Conservation (phyloP, 2,329 filamentous ascomycete genomes). For the Raffaelea ambrosiae region DNA sequence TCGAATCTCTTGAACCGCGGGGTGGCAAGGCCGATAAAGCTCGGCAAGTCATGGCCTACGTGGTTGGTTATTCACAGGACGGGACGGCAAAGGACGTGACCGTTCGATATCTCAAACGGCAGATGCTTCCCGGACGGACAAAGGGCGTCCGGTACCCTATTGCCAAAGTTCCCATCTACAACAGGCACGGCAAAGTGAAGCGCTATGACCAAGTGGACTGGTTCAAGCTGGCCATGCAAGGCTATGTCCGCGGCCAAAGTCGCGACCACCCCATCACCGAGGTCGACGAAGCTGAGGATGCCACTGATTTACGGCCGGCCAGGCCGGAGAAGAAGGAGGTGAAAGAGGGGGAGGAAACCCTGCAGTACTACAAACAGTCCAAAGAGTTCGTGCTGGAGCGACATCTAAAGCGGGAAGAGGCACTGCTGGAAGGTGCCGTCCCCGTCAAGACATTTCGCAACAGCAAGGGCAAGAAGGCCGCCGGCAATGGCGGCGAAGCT, state of each 20-base stretch:
- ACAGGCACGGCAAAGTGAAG: constrained; percentile 67
- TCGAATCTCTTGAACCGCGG: constrained; percentile 71
- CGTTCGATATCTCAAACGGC: constrained; percentile 76
- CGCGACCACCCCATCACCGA: constrained; percentile 50
- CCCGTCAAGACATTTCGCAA: constrained; percentile 64
- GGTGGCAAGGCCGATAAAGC: constrained; percentile 76
- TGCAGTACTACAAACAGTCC: constrained; percentile 83
- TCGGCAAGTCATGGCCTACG: constrained; percentile 84
- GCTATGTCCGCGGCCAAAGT: constrained; percentile 48
- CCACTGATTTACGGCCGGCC: constrained; percentile 64
- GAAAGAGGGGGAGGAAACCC: constrained; percentile 68
- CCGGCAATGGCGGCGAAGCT: not conserved
- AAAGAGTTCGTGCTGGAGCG: constrained; percentile 77
- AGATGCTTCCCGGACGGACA: constrained; percentile 77
- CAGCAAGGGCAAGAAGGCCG: constrained; percentile 51
- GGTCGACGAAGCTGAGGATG: constrained; percentile 71
- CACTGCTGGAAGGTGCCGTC: constrained; percentile 58
- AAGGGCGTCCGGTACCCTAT: constrained; percentile 72
- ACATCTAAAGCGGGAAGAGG: constrained; percentile 87
- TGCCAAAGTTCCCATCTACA: constrained; percentile 75
- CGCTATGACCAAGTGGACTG: constrained; percentile 75
- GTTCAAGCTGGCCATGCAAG: constrained; percentile 67
- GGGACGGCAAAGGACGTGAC: constrained; percentile 93
- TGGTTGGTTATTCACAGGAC: constrained; percentile 73
- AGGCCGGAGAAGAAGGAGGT: constrained; percentile 65